These are phyloP conservation scores for Lactifluus volemus DNA, from an alignment of 768 basidiomycete genomes.

Conservation along the genomic window DNA sequence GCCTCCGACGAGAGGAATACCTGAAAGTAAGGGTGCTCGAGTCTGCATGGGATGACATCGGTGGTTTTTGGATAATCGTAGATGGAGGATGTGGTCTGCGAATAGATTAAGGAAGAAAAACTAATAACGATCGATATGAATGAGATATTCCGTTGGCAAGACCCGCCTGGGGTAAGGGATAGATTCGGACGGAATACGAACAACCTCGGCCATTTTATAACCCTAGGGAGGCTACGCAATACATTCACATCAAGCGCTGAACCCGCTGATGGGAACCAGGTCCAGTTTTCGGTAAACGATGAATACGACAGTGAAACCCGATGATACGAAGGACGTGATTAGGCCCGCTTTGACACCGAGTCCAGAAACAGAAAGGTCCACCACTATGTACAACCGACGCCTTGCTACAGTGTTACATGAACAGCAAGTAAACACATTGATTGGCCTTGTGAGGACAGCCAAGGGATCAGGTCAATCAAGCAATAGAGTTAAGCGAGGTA, in stretches of 20 bases:
- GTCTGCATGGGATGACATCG: too few species aligned
- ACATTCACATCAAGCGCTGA: background rate
- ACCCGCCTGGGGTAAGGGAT: background rate
- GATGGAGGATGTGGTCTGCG: too few species aligned
- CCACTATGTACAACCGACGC: too few species aligned
- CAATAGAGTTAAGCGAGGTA: too few species aligned
- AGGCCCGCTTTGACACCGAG: too few species aligned
- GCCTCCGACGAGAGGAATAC: too few species aligned
- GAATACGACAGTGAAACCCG: background rate
- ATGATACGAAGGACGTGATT: too few species aligned
- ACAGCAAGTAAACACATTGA: background rate
- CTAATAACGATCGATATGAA: background rate
- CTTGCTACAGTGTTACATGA: background rate
- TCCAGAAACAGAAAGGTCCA: too few species aligned
- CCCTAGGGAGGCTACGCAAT: background rate
- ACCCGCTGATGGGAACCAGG: background rate
- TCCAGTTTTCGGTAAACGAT: background rate
- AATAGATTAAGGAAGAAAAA: background rate
- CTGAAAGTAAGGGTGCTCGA: too few species aligned
- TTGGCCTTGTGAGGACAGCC: background rate
- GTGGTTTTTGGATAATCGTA: too few species aligned
- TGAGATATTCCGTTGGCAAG: background rate
- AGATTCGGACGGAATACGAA: background rate
- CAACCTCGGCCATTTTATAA: background rate
- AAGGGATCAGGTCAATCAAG: background rate